A percentile compares a stretch with the other conserved stretches of the same genome.
phyloP scores from a whole-genome alignment of 1,284 basidiomycete genomes.

The Bjerkandera adusta region DNA sequence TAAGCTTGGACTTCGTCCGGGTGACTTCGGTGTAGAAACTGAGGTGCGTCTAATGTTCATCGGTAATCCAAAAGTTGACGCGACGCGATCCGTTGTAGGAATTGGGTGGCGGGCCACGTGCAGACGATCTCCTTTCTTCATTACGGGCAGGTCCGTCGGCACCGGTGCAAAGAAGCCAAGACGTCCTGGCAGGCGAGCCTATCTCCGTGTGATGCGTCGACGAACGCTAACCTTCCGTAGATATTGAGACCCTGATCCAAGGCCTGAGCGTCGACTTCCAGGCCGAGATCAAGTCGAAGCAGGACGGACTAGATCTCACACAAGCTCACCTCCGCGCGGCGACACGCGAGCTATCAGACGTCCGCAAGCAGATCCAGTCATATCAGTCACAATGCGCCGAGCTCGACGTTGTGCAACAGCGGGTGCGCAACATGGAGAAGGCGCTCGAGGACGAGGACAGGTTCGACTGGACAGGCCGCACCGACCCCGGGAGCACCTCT shows the following conservation, averaged over 20 bases:
- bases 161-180: slow-evolving; percentile 85
- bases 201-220: not conserved
- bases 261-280: slow-evolving; percentile 78
- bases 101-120: slow-evolving; percentile 61
- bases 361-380: slow-evolving; percentile 77
- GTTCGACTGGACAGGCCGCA: slow-evolving; percentile 90
- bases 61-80: slow-evolving; percentile 5
- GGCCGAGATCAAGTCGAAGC: slow-evolving; percentile 82
- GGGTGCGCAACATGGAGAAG: slow-evolving; percentile 78
- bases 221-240: slow-evolving; percentile 35
- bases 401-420: slow-evolving; percentile 75
- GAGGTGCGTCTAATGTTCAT: slow-evolving; percentile 55
- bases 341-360: slow-evolving; percentile 87
- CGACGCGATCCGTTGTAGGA: slow-evolving; percentile 43
- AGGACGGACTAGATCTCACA: slow-evolving; percentile 82
- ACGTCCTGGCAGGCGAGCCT: slow-evolving; percentile 77
- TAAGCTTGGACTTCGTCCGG: slow-evolving; percentile 89
- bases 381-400: slow-evolving; percentile 74
- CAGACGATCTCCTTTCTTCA: slow-evolving; percentile 73
- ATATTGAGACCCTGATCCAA: slow-evolving; percentile 85
- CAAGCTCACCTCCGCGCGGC: slow-evolving; percentile 87
- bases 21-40: slow-evolving; percentile 91
- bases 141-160: slow-evolving; percentile 67
- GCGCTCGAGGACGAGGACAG: slow-evolving; percentile 74
- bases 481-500: slow-evolving; percentile 58